Conservation (phyloP, 2,329 filamentous ascomycete species). For the Cytospora leucostoma region DNA sequence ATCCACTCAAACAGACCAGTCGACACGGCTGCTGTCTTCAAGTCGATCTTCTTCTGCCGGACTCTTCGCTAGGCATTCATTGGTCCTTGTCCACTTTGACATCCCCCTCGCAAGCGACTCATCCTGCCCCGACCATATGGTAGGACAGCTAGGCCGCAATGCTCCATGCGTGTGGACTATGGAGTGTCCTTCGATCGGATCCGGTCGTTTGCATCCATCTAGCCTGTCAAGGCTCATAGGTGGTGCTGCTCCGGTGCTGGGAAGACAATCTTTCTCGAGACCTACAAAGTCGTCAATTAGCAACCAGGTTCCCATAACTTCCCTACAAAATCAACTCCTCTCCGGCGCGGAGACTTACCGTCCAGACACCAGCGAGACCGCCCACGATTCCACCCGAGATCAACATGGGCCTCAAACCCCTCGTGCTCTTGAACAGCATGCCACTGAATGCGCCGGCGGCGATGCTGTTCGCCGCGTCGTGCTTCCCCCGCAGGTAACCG, state of each 20-base stretch:
- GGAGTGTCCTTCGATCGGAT: neutral
- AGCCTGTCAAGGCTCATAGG: neutral
- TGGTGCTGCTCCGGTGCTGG: slow-evolving; percentile 22
- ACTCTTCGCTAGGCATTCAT: neutral
- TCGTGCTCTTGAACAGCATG: slow-evolving; percentile 95
- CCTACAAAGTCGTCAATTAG: slow-evolving; percentile 20
- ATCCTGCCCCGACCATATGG: neutral
- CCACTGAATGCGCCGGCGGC: slow-evolving; percentile 83
- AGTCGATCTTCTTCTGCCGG: neutral
- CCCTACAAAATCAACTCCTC: too few relatives aligned
- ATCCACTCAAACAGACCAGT: slow-evolving; percentile 31
- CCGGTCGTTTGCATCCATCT: neutral
- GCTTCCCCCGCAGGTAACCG: slow-evolving; percentile 77
- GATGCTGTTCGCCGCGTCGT: slow-evolving; percentile 88
- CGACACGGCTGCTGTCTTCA: neutral
- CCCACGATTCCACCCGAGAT: slow-evolving; percentile 91
- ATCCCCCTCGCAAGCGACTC: neutral
- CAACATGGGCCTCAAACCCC: slow-evolving; percentile 87
- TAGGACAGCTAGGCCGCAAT: neutral
- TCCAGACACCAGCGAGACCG: slow-evolving; percentile 82
- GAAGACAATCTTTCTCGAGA: slow-evolving; percentile 34
- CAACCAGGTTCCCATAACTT: neutral
- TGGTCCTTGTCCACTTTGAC: neutral
- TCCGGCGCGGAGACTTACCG: slow-evolving; percentile 62
- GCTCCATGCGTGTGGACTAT: neutral